phyloP scores from a whole-genome alignment of 768 basidiomycete genomes.

The Lanmaoa pseudosensibilis region DNA sequence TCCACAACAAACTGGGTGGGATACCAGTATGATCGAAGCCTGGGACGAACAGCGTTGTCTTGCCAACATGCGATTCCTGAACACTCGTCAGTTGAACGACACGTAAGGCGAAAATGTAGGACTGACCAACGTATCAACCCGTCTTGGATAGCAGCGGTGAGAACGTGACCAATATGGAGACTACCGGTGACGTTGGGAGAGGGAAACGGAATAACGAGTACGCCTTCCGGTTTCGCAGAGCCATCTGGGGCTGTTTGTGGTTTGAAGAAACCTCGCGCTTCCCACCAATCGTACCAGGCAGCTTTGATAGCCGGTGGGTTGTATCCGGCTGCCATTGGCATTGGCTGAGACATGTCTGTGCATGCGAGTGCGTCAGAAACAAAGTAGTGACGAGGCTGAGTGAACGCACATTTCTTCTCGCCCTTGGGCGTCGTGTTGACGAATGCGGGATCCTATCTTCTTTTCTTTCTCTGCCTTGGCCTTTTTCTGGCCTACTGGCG shows the following conservation, averaged over 20 bases:
- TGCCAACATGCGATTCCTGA: constrained; percentile 93
- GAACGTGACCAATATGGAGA: constrained; percentile 92
- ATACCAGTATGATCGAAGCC: constrained; percentile 99
- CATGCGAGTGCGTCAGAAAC: not conserved
- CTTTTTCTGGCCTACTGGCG: constrained; percentile 61
- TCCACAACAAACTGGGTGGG: constrained; percentile 98
- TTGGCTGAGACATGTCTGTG: constrained; percentile 79
- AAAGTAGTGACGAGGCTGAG: not conserved
- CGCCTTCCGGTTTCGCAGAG: constrained; percentile 57
- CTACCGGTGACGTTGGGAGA: constrained; percentile 97
- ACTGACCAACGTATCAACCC: constrained; percentile 81
- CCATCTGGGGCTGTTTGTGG: constrained; percentile 64
- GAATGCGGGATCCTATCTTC: constrained; percentile 69
- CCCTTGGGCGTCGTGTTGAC: constrained; percentile 89
- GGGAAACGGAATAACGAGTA: constrained; percentile 85
- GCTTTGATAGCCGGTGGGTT: constrained; percentile 94
- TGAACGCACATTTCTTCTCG: constrained; percentile 81
- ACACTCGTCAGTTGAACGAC: not conserved
- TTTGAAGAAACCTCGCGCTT: constrained; percentile 84
- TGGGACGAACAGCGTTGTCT: constrained; percentile 84
- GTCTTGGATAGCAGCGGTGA: constrained; percentile 92
- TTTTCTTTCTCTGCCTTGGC: constrained; percentile 72
- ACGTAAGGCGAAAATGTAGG: not conserved
- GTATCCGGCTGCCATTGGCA: constrained; percentile 95
- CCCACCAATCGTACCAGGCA: constrained; percentile 99